Evolutionary conservation across 73 alveolate species (phyloP).

Genomic region (Paramecium primaurelia): DNA sequence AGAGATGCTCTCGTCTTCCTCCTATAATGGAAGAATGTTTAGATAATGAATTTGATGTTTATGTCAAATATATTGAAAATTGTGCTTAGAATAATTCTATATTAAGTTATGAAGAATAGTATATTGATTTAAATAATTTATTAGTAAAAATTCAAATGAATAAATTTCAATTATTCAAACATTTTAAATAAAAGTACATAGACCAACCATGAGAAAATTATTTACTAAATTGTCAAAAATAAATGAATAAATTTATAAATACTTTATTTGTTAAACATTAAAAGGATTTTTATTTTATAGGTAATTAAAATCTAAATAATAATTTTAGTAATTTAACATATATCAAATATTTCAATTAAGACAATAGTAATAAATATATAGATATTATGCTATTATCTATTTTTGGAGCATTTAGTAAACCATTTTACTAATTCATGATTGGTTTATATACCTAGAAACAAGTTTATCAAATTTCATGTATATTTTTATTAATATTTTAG

Average conservation of each 20-base stretch:
- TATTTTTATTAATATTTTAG: neutral
- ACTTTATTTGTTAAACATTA: neutral
- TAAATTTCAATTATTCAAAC: neutral
- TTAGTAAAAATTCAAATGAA: neutral
- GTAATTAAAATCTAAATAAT: neutral
- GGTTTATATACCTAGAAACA: neutral
- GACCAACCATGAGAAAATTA: neutral
- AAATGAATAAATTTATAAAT: neutral
- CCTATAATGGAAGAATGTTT: neutral
- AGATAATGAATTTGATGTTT: neutral
- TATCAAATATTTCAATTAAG: neutral
- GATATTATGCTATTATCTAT: neutral
- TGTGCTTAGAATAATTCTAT: neutral
- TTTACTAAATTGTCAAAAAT: neutral
- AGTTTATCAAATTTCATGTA: neutral
- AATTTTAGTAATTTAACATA: neutral
- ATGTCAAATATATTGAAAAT: neutral
- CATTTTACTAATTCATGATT: neutral
- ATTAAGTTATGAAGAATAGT: neutral
- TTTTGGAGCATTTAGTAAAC: neutral
- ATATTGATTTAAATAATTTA: neutral
- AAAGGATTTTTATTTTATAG: neutral
- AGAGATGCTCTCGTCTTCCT: neutral
- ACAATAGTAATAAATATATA: neutral
- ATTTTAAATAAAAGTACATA: neutral